Evolutionary conservation across 2,329 filamentous ascomycete genomes (phyloP).

Genomic region (Colletotrichum neosansevieriae): DNA sequence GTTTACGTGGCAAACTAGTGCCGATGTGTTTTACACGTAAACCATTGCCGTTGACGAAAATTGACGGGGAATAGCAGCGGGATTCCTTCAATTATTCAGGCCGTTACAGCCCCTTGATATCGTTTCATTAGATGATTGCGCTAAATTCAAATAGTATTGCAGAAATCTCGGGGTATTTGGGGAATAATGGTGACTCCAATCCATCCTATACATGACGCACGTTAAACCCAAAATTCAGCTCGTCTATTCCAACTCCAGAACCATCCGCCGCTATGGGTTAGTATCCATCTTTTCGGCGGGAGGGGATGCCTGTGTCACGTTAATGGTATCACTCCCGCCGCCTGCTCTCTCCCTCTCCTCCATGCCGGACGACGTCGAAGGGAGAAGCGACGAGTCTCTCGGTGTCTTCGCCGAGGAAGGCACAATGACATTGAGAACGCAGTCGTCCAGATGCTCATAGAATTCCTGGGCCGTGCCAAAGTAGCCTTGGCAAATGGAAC

Average conservation of each 20-base stretch:
- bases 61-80: neutral
- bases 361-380: conserved; percentile 11
- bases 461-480: conserved; percentile 94
- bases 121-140: conserved; percentile 28
- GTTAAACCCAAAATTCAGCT: conserved; percentile 7
- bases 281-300: conserved; percentile 37
- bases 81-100: neutral
- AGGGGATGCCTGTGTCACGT: conserved; percentile 22
- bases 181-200: conserved; percentile 13
- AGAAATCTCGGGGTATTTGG: conserved; percentile 35
- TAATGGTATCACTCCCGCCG: conserved; percentile 18
- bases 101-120: conserved; percentile 17
- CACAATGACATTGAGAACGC: conserved; percentile 70
- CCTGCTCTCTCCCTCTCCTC: conserved; percentile 28
- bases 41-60: too few relatives aligned
- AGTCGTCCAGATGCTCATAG: conserved; percentile 90
- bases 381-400: conserved; percentile 28
- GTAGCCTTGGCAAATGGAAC: conserved; percentile 85
- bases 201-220: conserved; percentile 23
- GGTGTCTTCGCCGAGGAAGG: conserved; percentile 47
- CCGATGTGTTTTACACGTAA: too few relatives aligned
- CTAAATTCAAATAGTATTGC: conserved; percentile 4
- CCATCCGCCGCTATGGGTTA: conserved; percentile 25
- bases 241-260: conserved; percentile 9
- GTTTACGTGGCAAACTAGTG: too few relatives aligned